Percentiles rank a stretch among this genome's conserved stretches.
phyloP scores from a whole-genome alignment of 1,139 yeast species.

The Blastobotrys illinoisensis region DNA sequence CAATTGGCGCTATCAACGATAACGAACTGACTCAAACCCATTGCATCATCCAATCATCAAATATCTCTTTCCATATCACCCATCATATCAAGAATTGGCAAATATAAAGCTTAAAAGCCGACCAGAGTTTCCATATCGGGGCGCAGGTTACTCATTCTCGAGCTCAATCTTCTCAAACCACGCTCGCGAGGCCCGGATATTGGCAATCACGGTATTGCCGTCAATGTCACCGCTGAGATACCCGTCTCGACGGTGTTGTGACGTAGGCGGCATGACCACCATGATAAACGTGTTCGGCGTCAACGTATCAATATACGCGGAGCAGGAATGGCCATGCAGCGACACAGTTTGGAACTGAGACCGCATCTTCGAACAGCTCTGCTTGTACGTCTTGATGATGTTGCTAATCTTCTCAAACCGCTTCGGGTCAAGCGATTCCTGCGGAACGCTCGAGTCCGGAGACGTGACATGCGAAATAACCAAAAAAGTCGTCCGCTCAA shows the following conservation, averaged over 20 bases:
- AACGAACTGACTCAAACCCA: no score
- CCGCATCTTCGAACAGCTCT: slow-evolving; percentile 82
- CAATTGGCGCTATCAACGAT: no score
- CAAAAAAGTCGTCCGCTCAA: slow-evolving; percentile 89
- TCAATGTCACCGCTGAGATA: slow-evolving; percentile 41
- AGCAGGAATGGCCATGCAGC: slow-evolving; percentile 65
- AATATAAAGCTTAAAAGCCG: no score
- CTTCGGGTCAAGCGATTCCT: slow-evolving; percentile 61
- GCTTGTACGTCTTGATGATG: slow-evolving; percentile 90
- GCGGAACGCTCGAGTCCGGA: slow-evolving; percentile 11
- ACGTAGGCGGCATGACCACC: slow-evolving; percentile 48
- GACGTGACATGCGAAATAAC: slow-evolving; percentile 62
- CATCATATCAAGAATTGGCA: no score
- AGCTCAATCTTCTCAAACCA: slow-evolving; percentile 56
- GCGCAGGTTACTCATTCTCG: slow-evolving; percentile 1
- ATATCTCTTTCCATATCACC: no score
- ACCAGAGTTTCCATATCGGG: no score
- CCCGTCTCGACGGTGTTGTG: slow-evolving; percentile 26
- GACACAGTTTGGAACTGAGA: slow-evolving; percentile 76
- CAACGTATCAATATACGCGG: slow-evolving; percentile 63
- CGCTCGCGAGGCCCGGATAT: slow-evolving; percentile 60
- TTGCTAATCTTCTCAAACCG: slow-evolving; percentile 91
- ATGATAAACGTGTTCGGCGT: slow-evolving; percentile 72
- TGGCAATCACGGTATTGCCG: slow-evolving; percentile 59
- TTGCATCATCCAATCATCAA: no score